These are phyloP conservation scores for Ambrosiella beaveri DNA, from an alignment of 2,329 filamentous ascomycete species.

Conservation along the genomic window DNA sequence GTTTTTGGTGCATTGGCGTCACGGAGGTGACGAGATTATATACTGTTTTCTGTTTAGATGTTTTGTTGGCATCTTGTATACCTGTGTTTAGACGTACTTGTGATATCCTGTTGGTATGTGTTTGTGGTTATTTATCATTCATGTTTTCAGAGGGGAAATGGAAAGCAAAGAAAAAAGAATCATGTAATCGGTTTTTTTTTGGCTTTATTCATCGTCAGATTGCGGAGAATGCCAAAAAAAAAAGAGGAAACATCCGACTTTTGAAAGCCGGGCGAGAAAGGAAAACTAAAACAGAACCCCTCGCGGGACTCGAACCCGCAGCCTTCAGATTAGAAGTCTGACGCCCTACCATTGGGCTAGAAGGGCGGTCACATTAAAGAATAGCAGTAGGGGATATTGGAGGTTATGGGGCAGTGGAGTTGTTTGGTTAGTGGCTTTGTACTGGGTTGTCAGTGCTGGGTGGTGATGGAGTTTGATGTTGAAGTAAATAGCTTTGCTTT, in stretches of 20 bases:
- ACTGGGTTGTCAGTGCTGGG: neutral
- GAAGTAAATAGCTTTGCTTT: neutral
- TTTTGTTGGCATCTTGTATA: neutral
- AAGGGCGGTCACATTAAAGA: neutral
- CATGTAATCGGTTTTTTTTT: too few relatives aligned
- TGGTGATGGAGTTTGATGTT: neutral
- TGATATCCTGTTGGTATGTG: neutral
- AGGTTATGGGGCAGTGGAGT: neutral
- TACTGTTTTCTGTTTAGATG: neutral
- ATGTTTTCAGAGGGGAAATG: too few relatives aligned
- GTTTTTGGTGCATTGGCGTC: neutral
- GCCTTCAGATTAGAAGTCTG: constrained; percentile 14
- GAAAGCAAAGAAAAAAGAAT: too few relatives aligned
- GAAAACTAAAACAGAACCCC: constrained; percentile 9
- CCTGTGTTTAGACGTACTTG: neutral
- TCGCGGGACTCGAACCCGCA: constrained; percentile 14
- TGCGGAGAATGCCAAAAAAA: too few relatives aligned
- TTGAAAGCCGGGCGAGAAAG: neutral
- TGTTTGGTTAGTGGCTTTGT: neutral
- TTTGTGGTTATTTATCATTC: too few relatives aligned
- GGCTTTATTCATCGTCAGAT: too few relatives aligned
- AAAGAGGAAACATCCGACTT: neutral
- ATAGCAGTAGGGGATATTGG: neutral
- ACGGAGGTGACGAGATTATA: neutral
- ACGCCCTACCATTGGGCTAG: constrained; percentile 14